Base-by-base conservation (phyloP, 805 yeast species). In the Candida dajiaensis region DNA sequence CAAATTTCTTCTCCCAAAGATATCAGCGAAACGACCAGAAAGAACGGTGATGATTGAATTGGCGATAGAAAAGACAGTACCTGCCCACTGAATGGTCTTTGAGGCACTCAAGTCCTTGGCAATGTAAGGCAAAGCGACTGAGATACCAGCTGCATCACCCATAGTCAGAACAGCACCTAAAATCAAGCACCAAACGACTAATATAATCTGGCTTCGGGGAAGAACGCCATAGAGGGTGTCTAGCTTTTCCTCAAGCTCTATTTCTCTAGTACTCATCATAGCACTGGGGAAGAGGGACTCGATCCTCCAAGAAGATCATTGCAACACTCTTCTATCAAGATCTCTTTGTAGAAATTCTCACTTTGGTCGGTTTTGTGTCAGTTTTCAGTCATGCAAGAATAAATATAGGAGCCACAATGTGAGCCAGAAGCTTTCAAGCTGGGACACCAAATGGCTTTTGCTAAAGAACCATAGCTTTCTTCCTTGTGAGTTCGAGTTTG, bases 61-160 rank as follows among this genome's bases (percentile, higher is more conserved):
- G 6, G 81, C 78, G 43, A 79, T 70, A 25, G 77, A 59, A 15
- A 73, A 59, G 3, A 81, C 72, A 0, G 83, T 73, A 13, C 81
- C 81, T 0, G 80, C 81, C 84, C 85, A 79, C 42, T 78, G 74
- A 29, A 78, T 74, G 1, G 80, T 70, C 23, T 63, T 62, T 29
- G 70, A 63, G 1, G 78, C 75, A 40, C 73, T 46, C 41, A 78
- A 62, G 23, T 70, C 76, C 31, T 64, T 57, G 2, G 76, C 78
- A 22, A 78, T 76, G 21, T 56, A 50, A 2, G 82, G 70, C 29
- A 76, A 67, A 2, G 76, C 77, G 12, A 76, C 73, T 1, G 76
- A 68, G 29, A 74, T 68, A 25, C 77, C 69, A 2, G 76, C 71
- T 50, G 73, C 79, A 59, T 77, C 82, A 4, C 23, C 15, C 45